These are phyloP conservation scores for Dactylellina leptospora DNA, from an alignment of 2,329 filamentous ascomycete genomes.

Conservation along the genomic window DNA sequence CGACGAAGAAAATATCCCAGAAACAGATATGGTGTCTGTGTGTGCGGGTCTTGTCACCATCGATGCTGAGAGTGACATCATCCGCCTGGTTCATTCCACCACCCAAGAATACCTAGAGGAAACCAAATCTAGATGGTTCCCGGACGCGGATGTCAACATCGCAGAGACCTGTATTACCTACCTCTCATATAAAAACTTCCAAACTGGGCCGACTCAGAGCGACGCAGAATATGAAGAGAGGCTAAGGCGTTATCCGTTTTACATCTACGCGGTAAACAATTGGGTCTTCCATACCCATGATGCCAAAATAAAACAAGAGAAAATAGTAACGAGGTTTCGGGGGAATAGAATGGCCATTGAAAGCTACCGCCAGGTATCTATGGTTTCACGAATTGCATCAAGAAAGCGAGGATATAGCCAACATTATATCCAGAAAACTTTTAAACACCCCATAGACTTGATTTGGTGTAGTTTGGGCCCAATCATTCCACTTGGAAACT, in stretches of 20 bases:
- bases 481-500: too few relatives aligned
- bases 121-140: conserved; percentile 2
- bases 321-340: too few relatives aligned
- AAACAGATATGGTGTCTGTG: conserved; percentile 2
- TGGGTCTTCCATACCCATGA: not conserved
- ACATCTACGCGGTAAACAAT: not conserved
- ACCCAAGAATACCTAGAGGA: not conserved
- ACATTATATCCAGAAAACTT: too few relatives aligned
- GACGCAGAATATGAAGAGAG: not conserved
- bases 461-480: too few relatives aligned
- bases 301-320: too few relatives aligned
- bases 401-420: too few relatives aligned
- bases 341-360: too few relatives aligned
- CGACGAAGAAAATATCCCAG: not conserved
- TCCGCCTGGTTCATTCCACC: conserved; percentile 15
- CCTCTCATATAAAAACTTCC: not conserved
- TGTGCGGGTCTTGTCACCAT: conserved; percentile 3
- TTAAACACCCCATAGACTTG: too few relatives aligned
- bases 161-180: not conserved
- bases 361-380: too few relatives aligned
- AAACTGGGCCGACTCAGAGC: not conserved
- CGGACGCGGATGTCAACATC: not conserved
- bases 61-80: conserved; percentile 3
- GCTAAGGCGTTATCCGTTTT: not conserved
- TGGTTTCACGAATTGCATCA: too few relatives aligned